Evolutionary conservation across 2,329 filamentous ascomycete genomes (phyloP), one percentile per base, ranked within the genome.

Genomic region (Mollisiaceae sp.): DNA sequence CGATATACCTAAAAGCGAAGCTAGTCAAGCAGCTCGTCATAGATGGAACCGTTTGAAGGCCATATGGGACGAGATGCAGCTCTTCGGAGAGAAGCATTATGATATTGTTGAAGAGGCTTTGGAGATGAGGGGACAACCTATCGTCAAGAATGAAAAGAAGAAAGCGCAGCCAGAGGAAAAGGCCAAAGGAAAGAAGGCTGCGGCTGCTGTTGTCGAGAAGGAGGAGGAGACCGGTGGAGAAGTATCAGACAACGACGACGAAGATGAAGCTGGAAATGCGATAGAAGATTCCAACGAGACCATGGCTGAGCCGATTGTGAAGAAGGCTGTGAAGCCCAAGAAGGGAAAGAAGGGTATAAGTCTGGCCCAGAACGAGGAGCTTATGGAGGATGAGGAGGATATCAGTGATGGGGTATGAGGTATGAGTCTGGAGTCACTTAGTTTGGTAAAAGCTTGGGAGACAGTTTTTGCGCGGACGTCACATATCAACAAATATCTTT

Each of bases 61-160:
- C 12, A 27, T n/a, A 12, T 54, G 22, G 50, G 50, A 54, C 14
- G 12, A 14, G 22, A 12, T 18, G 24, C 2, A 32, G 9, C 18
- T 54, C 22, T 54, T 54, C n/a, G 50, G 50, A 9, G 50, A 54
- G 50, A n/a, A 54, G 27, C 50, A 54, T 32, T 14, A 35, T 4
- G 50, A 54, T 1, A 32, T 32, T 54, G 8, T 54, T 4, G 50
- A 18, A 1, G 47, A 24, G 15, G 24, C 14, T 35, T 32, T 32
- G 6, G 24, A 35, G 50, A n/a, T 4, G 50, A 35, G 14, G 3
- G 45, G 41, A 43, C 41, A 43, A 18, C 6, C 41, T 18, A n/a
- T 20, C 22, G n/a, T 22, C n/a, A 54, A 18, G 24, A n/a, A 54
- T 12, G 50, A 32, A 12, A 54, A 54, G 22, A 35, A 35, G 24